These are phyloP conservation scores for Colletotrichum cuscutae DNA, from an alignment of 2,329 filamentous ascomycete species.

Conservation along the genomic window DNA sequence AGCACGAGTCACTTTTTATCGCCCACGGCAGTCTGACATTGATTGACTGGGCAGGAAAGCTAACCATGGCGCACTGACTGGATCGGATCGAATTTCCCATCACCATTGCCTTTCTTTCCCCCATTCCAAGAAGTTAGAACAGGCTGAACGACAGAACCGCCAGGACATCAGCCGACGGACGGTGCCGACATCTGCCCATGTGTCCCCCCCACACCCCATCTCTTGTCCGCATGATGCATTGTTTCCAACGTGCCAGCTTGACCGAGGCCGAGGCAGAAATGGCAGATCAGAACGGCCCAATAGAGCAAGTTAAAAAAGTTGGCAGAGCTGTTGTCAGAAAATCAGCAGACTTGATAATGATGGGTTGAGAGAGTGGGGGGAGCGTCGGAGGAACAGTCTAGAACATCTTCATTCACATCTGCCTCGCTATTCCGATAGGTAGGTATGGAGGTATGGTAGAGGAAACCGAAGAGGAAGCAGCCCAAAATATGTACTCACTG, in stretches of 20 bases:
- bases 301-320: background rate
- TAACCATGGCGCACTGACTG: no score
- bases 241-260: no score
- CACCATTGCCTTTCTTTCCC: no score
- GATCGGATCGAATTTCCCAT: background rate
- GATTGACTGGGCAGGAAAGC: no score
- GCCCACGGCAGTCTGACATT: no score
- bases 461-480: background rate
- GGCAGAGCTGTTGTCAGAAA: background rate
- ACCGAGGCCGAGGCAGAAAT: no score
- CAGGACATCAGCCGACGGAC: background rate
- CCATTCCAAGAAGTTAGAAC: no score
- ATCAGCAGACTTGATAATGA: background rate
- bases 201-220: background rate
- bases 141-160: no score
- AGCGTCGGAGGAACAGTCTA: no score
- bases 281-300: no score
- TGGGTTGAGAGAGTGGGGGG: no score
- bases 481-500: background rate
- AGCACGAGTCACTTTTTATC: no score
- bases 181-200: background rate
- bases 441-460: background rate
- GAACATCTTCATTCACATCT: background rate
- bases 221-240: background rate
- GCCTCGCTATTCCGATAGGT: background rate